These are phyloP conservation scores for Trichosporon sp. DNA, from an alignment of 1,284 basidiomycete genomes.

Conservation along the genomic window DNA sequence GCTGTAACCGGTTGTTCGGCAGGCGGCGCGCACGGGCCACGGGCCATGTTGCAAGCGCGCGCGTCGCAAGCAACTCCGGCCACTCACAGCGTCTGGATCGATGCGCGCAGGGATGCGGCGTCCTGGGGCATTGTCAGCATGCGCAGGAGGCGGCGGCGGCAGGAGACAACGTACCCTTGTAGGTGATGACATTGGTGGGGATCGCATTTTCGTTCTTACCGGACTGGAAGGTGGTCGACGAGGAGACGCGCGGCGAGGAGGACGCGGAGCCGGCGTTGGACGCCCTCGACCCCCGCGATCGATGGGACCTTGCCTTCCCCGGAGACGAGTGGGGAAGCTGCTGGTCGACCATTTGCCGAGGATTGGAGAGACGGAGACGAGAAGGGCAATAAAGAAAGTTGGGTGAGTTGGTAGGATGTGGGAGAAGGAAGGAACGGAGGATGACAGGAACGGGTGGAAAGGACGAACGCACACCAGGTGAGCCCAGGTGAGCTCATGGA, in stretches of 20 bases:
- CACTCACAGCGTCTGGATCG: slow-evolving; percentile 44
- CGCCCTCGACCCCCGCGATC: not conserved
- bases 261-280: not conserved
- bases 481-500: not conserved
- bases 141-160: not conserved
- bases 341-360: slow-evolving; percentile 1
- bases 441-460: not conserved
- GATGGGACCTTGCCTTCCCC: slow-evolving; percentile 1
- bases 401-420: not conserved
- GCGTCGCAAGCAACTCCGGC: slow-evolving; percentile 2
- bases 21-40: not conserved
- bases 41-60: slow-evolving; percentile 16
- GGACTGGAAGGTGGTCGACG: slow-evolving; percentile 19
- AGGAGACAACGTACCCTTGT: slow-evolving; percentile 30
- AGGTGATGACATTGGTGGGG: slow-evolving; percentile 44
- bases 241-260: slow-evolving; percentile 7
- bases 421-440: not conserved
- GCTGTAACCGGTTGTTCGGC: not conserved
- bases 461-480: not conserved
- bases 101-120: slow-evolving; percentile 43
- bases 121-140: slow-evolving; percentile 22
- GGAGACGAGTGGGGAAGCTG: not conserved
- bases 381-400: not conserved
- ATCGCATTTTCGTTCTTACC: slow-evolving; percentile 36
- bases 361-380: not conserved